phyloP scores from a whole-genome alignment of 257 asterid genomes.

The Linaria vulgaris region DNA sequence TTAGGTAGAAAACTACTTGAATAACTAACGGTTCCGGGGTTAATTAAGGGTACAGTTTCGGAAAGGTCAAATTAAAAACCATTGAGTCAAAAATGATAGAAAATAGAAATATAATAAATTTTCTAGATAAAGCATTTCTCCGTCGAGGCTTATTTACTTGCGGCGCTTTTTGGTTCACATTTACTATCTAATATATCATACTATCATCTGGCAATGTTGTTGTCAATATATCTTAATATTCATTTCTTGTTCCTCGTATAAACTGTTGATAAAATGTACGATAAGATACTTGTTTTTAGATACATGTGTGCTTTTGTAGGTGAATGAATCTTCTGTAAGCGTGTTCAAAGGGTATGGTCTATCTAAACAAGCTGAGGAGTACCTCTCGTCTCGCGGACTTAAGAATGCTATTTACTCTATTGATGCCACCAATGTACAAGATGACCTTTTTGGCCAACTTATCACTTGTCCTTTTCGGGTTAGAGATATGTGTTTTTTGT shows the following conservation, averaged over 20 bases:
- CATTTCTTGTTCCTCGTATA: no score
- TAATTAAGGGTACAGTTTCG: background rate
- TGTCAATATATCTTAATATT: no score
- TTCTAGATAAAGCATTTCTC: background rate
- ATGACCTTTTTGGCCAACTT: constrained; percentile 80
- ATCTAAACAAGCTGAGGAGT: constrained; percentile 73
- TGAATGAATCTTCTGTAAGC: constrained; percentile 55
- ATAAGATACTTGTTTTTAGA: no score
- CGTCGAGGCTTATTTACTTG: background rate
- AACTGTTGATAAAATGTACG: no score
- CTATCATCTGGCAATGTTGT: background rate
- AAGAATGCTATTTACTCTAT: constrained; percentile 71
- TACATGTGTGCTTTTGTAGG: constrained; percentile 37
- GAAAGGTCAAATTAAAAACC: background rate
- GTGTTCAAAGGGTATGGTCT: constrained; percentile 79
- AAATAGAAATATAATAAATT: background rate
- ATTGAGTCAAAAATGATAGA: background rate
- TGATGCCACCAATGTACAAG: constrained; percentile 55
- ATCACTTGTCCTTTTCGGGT: constrained; percentile 84
- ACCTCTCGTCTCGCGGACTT: constrained; percentile 79
- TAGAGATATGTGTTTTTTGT: constrained; percentile 27
- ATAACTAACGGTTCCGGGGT: background rate
- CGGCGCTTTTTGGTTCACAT: background rate
- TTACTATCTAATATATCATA: background rate
- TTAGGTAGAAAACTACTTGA: background rate